A percentile compares a stretch with the other conserved stretches of the same genome.
Conservation (phyloP, 352 stramenopile genomes). For the Globisporangium takayamanum region DNA sequence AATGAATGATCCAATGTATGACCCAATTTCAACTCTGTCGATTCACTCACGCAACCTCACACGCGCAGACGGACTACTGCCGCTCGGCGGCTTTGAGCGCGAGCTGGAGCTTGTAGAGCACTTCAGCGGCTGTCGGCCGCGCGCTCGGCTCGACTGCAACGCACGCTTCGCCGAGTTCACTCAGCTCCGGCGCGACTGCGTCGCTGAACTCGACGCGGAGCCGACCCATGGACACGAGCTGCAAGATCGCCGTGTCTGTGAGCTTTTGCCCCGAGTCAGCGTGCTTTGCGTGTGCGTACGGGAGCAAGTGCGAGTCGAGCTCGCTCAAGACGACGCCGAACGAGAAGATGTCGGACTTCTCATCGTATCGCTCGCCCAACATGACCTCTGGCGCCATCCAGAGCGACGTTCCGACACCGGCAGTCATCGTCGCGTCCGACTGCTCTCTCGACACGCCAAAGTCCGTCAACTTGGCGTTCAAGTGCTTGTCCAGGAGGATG, state of each 20-base stretch:
- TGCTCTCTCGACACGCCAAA: conserved; percentile 40
- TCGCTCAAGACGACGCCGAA: conserved; percentile 40
- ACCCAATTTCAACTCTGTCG: no score
- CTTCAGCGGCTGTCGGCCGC: conserved; percentile 26
- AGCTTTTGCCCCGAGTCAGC: conserved; percentile 20
- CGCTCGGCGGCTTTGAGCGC: conserved; percentile 20
- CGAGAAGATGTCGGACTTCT: conserved; percentile 43
- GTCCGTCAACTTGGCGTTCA: conserved; percentile 53
- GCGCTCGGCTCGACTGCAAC: conserved; percentile 27
- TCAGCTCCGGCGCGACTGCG: conserved; percentile 17
- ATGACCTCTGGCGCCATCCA: conserved; percentile 58
- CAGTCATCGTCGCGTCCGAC: conserved; percentile 35
- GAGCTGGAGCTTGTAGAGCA: conserved; percentile 27
- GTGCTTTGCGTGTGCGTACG: conserved; percentile 23
- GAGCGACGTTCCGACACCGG: conserved; percentile 37
- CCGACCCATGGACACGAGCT: conserved; percentile 24
- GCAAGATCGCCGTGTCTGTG: conserved; percentile 31
- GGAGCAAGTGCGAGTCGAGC: conserved; percentile 37
- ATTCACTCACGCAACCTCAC: no score
- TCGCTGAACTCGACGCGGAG: conserved; percentile 36
- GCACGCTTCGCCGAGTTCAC: conserved; percentile 24
- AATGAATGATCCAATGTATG: no score
- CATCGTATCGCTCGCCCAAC: conserved; percentile 33
- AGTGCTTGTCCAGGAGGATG: conserved; percentile 25
- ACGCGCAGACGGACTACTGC: conserved; percentile 4